Conservation (phyloP, 441 rosid genomes). For the Populus hybrid region DNA sequence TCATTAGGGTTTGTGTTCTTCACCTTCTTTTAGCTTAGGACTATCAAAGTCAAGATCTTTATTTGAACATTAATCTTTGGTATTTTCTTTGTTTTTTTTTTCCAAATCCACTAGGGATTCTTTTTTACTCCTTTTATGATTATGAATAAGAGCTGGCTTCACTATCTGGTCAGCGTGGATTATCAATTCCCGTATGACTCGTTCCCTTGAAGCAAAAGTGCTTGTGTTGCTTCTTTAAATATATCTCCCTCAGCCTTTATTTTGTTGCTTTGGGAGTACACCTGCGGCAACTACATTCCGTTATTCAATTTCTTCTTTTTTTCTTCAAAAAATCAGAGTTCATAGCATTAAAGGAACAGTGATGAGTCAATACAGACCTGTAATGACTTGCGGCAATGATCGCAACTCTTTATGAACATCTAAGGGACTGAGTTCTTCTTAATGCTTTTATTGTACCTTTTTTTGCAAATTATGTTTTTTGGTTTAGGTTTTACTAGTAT, state of each 20-base stretch:
- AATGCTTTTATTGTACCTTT: no score
- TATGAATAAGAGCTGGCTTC: constrained; percentile 33
- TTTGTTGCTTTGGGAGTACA: constrained; percentile 5
- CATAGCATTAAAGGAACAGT: constrained; percentile 24
- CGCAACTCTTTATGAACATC: constrained; percentile 63
- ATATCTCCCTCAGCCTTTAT: neutral
- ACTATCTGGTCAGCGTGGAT: constrained; percentile 73
- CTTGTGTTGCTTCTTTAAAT: constrained; percentile 37
- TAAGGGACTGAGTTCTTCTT: constrained; percentile 72
- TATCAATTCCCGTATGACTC: constrained; percentile 57
- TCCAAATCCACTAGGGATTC: no score
- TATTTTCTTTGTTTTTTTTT: no score
- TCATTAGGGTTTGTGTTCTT: neutral
- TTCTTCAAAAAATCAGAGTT: no score
- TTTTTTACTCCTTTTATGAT: no score
- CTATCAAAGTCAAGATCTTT: neutral
- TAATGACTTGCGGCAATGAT: constrained; percentile 75
- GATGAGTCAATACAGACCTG: constrained; percentile 77
- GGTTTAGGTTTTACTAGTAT: no score
- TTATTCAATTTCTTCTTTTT: no score
- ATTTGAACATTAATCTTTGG: no score
- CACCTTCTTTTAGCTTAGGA: neutral
- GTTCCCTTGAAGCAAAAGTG: constrained; percentile 76
- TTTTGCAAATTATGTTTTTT: no score
- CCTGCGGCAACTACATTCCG: neutral